Percentiles rank a stretch among this genome's conserved stretches.
Evolutionary conservation across 2,329 filamentous ascomycete species (phyloP).

Genomic region (Ophiocordyceps unilateralis): DNA sequence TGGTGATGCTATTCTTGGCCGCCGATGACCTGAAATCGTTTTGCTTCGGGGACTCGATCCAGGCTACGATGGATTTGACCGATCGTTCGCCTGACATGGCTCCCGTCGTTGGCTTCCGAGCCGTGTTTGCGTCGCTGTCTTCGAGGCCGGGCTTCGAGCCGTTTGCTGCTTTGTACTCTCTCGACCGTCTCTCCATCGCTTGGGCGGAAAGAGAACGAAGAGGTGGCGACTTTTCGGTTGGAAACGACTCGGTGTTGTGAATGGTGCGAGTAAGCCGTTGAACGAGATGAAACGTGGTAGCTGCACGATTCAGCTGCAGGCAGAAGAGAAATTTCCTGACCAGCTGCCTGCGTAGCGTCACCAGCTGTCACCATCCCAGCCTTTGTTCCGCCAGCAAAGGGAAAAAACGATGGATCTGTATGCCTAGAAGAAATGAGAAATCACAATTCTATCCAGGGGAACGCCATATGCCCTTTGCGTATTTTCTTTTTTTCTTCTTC

Average conservation of each 20-base stretch:
- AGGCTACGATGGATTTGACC: conserved; percentile 15
- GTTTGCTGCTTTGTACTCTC: no score
- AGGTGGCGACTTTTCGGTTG: no score
- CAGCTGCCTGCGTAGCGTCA: no score
- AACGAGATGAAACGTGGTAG: no score
- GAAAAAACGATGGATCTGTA: background rate
- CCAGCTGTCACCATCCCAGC: no score
- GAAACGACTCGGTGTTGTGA: no score
- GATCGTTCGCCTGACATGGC: conserved; percentile 5
- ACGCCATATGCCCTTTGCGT: background rate
- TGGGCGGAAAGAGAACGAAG: no score
- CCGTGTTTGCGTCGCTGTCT: background rate
- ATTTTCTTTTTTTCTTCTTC: background rate
- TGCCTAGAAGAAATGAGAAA: background rate
- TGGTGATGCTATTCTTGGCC: background rate
- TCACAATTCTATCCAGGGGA: background rate
- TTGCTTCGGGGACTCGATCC: conserved; percentile 10
- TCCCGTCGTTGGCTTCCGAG: background rate
- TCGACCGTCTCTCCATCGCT: no score
- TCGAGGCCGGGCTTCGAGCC: background rate
- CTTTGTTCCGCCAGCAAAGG: no score
- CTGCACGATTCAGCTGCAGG: no score
- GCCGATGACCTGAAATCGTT: background rate
- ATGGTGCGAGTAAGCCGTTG: no score
- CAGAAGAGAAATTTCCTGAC: no score